Evolutionary conservation across 2,329 filamentous ascomycete genomes (phyloP), one percentile per base, ranked within the genome.

Genomic region (Sclerotiophoma versabilis): DNA sequence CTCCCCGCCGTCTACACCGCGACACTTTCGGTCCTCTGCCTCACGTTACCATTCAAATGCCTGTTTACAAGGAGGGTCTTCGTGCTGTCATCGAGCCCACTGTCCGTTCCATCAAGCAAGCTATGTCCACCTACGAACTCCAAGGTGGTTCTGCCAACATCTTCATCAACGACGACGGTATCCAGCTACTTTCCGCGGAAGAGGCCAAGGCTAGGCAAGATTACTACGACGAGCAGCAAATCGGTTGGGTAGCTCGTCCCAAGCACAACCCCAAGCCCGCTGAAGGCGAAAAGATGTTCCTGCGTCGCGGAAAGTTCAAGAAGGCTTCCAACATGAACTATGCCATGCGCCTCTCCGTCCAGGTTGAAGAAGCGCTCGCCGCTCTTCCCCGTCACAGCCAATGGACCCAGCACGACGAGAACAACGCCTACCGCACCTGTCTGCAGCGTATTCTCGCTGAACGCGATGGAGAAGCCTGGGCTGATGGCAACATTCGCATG

Each of bases 1-100:
- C 66, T 9, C 68, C 71, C 1, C 57, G 55, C n/a, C 62, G 68
- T n/a, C 82, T 87, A 8, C 86, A 88, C 1, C 83, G 83, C 17
- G 64, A 70, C 44, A 58, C 54, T 4, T 58, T 54, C 80, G 89
- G 41, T 75, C 77, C 75, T 70, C 79, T 93, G 14, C 89, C 89
- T 2, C 90, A 91, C 68, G 81, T 91, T 59, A 81, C 78, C 3
- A 89, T 96, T 34, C 91, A 96, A 70, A 93, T 90, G 72, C 91
- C 91, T 4, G 90, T 96, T 0, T 96, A 95, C 79, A 95, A 93
- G 74, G 91, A 96, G 73, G 90, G 91, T 60, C 81, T 96, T 2
- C 78, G 78, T 29, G 85, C 81, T 57, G 91, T 96, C 73, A 92
- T 93, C 66, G 83, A 82, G 17, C 90, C 90, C 7, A 93, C 90